A percentile compares a stretch with the other conserved stretches of the same genome.
phyloP scores from a whole-genome alignment of 2,329 filamentous ascomycete species.

The Leptographium flavum region DNA sequence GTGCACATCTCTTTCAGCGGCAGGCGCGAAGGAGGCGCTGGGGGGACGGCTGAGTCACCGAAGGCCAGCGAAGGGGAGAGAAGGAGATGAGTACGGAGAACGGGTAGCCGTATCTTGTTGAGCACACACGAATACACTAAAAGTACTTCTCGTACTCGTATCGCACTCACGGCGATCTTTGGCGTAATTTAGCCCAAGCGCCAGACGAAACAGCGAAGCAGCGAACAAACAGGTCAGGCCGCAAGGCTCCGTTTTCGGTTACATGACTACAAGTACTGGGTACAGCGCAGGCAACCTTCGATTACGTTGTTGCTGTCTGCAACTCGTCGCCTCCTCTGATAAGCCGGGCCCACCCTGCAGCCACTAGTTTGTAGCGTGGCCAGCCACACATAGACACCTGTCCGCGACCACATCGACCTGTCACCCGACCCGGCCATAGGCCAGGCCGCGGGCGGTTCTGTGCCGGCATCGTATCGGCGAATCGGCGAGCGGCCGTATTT shows the following conservation, averaged over 20 bases:
- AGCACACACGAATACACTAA: too few species aligned
- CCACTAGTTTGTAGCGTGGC: neutral
- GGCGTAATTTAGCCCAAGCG: neutral
- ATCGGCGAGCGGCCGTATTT: too few species aligned
- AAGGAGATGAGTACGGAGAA: neutral
- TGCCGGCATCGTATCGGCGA: too few species aligned
- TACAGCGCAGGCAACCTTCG: neutral
- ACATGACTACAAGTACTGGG: neutral
- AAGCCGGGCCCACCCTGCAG: too few species aligned
- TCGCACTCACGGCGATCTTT: too few species aligned
- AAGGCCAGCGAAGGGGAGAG: neutral
- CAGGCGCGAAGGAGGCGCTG: too few species aligned
- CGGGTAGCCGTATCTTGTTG: too few species aligned
- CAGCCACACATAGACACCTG: neutral
- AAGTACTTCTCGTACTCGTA: too few species aligned
- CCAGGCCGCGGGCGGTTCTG: too few species aligned
- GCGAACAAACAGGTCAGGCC: neutral
- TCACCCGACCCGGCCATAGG: neutral
- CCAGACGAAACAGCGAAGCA: neutral
- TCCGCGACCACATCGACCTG: neutral
- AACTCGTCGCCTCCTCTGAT: neutral
- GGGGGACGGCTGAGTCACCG: neutral
- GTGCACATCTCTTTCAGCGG: too few species aligned
- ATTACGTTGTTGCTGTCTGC: neutral
- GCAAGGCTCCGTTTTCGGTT: constrained; percentile 6